Percentiles rank a stretch among this genome's conserved stretches.
Conservation (phyloP, 2,329 filamentous ascomycete species). For the Aspergillus clavatus region DNA sequence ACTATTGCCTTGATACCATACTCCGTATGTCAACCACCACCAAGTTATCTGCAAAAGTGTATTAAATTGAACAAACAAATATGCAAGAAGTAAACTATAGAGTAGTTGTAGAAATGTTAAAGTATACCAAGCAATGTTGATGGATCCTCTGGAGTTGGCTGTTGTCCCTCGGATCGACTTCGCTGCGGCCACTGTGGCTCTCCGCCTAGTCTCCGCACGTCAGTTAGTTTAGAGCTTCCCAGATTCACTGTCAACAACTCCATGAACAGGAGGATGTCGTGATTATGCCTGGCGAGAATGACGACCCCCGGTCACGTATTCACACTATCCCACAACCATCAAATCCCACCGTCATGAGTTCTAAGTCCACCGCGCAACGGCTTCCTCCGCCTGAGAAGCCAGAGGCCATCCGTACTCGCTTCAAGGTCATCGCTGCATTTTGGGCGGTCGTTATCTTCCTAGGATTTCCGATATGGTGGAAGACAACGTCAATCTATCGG, state of each 20-base stretch:
- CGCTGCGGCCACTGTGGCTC: conserved; percentile 3
- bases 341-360: conserved; percentile 15
- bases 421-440: conserved; percentile 76
- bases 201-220: conserved; percentile 8
- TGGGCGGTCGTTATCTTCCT: conserved; percentile 81
- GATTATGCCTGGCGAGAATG: conserved; percentile 32
- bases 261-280: conserved; percentile 28
- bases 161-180: not conserved
- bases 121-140: too few relatives aligned
- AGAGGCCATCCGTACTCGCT: conserved; percentile 64
- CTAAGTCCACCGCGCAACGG: conserved; percentile 27
- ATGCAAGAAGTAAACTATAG: too few relatives aligned
- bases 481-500: conserved; percentile 86
- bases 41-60: too few relatives aligned
- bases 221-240: not conserved
- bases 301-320: conserved; percentile 29
- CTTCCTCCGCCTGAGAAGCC: conserved; percentile 72
- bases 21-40: too few relatives aligned
- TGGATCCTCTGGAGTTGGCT: too few relatives aligned
- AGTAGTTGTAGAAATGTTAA: too few relatives aligned
- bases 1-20: not conserved
- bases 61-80: too few relatives aligned
- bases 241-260: not conserved
- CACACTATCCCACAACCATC: conserved; percentile 11
- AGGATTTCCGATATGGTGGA: conserved; percentile 92